phyloP scores from a whole-genome alignment of 2,329 filamentous ascomycete species.

The Myriangium duriaei region DNA sequence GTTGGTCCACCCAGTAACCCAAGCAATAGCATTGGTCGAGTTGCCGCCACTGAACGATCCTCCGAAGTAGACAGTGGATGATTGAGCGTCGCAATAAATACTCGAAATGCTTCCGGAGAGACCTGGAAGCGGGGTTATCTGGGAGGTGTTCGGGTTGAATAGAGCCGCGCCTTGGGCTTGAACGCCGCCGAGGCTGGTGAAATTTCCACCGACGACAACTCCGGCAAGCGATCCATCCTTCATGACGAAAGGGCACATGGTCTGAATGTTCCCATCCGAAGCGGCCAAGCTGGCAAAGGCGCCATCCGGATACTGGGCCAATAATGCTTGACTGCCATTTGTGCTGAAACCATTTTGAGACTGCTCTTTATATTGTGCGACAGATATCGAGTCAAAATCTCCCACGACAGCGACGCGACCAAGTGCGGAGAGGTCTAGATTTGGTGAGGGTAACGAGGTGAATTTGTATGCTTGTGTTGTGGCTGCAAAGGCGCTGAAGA shows the following conservation, averaged over 20 bases:
- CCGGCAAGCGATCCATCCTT: constrained; percentile 55
- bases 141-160: constrained; percentile 60
- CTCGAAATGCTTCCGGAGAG: constrained; percentile 72
- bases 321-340: constrained; percentile 71
- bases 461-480: constrained; percentile 27
- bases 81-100: constrained; percentile 66
- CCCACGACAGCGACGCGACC: constrained; percentile 78
- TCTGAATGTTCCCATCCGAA: constrained; percentile 62
- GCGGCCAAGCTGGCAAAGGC: constrained; percentile 63
- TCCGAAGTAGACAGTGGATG: constrained; percentile 77
- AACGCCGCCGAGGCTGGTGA: constrained; percentile 72
- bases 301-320: constrained; percentile 75
- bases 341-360: constrained; percentile 51
- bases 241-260: constrained; percentile 71
- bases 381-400: constrained; percentile 80
- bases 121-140: constrained; percentile 63
- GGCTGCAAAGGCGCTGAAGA: constrained; percentile 9
- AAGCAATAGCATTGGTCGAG: constrained; percentile 82
- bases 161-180: constrained; percentile 66
- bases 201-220: constrained; percentile 84
- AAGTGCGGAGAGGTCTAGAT: constrained; percentile 65
- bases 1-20: constrained; percentile 63
- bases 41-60: constrained; percentile 70
- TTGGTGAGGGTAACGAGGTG: constrained; percentile 49
- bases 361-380: constrained; percentile 78